A percentile compares a stretch with the other conserved stretches of the same genome.
phyloP scores from a whole-genome alignment of 208 protist genomes.

The Trypanosoma boissoni region DNA sequence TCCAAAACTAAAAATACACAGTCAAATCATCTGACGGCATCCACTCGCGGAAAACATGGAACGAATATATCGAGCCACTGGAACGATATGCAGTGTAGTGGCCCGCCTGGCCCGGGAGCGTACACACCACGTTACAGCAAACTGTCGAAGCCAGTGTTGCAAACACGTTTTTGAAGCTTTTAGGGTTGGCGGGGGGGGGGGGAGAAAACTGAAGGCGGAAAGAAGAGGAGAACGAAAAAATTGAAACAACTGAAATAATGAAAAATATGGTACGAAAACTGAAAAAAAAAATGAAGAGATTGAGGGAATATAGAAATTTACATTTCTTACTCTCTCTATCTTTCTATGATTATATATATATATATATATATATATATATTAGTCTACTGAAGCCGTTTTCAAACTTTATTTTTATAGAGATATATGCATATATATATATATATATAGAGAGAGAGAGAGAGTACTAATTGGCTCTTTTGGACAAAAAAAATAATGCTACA shows the following conservation, averaged over 20 bases:
- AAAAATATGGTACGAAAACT: neutral
- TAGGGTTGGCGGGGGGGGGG: no score
- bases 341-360: conserved; percentile 11
- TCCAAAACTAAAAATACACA: conserved; percentile 27
- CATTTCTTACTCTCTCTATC: neutral
- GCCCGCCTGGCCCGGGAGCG: conserved; percentile 64
- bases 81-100: conserved; percentile 17
- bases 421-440: neutral
- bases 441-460: neutral
- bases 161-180: conserved; percentile 12
- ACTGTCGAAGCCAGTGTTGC: conserved; percentile 43
- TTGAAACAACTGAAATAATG: conserved; percentile 4
- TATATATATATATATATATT: no score
- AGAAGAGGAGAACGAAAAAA: neutral
- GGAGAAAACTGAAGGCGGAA: neutral
- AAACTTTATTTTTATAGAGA: no score
- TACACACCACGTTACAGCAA: conserved; percentile 80
- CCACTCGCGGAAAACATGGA: conserved; percentile 12
- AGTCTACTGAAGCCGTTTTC: no score
- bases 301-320: no score
- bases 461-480: neutral
- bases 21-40: neutral
- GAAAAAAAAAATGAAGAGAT: neutral
- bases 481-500: no score
- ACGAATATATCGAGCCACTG: conserved; percentile 29